Evolutionary conservation across 2,329 filamentous ascomycete genomes (phyloP), one percentile per base, ranked within the genome.

Genomic region (Septoria linicola): DNA sequence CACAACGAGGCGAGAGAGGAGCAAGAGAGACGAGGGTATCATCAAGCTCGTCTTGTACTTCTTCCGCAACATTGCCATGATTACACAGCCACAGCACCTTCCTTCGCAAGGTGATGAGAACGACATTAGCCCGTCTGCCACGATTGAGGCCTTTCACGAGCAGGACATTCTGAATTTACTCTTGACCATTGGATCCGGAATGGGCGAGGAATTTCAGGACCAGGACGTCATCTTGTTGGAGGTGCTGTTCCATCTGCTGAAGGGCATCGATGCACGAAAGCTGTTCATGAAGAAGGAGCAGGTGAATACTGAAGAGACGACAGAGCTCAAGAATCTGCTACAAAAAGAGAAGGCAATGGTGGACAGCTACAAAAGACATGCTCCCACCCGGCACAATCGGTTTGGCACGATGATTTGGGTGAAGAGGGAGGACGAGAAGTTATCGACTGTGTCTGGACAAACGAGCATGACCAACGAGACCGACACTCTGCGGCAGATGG

Each of bases 401-500:
- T 99, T 97, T 64, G 93, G 93, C 2, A 95, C 91, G 8, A 97
- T 97, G 88, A 84, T 96, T 27, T 97, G 92, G 91, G 83, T 99
- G 31, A 89, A 95, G 72, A 79, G 91, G 49, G 87, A 90, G 41
- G 87, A 91, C 60, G 84, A 87, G 43, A 91, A 91, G 64, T 81
- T 93, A 62, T 87, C 88, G 0, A 90, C 91, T 0, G 80, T 99
- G 1, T 91, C 90, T 0, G 93, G 93, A 1, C 92, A 97, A 66
- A 86, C 90, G 61, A 88, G 88, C 3, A 80, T 99, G 37, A 80
- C 83, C 2, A 84, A 89, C 62, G 80, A 83, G 5, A 79, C 87
- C 7, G 80, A 81, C 32, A 86, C 87, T 5, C 80, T 96, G 59
- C 79, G 87, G 43, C 95, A 96, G 68, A 90, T 99, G 82, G 93